phyloP scores from a whole-genome alignment of 1,284 basidiomycete species.

The Puccinia horiana region DNA sequence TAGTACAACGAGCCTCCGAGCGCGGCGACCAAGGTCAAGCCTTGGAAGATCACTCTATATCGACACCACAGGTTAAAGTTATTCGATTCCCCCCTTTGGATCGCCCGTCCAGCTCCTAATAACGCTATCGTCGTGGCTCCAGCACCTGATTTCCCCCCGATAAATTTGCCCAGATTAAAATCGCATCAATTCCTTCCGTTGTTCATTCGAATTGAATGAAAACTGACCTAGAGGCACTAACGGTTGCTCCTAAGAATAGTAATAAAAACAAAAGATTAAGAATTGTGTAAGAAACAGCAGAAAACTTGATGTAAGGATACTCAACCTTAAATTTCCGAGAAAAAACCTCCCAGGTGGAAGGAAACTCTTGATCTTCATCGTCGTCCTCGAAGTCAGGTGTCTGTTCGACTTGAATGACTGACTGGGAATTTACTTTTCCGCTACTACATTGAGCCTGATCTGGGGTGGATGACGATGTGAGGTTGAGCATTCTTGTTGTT shows the following conservation, averaged over 20 bases:
- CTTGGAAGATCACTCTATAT: constrained; percentile 43
- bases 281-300: neutral
- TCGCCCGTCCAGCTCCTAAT: constrained; percentile 23
- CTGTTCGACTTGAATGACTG: neutral
- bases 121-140: constrained; percentile 43
- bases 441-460: too few relatives aligned
- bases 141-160: constrained; percentile 30
- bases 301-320: neutral
- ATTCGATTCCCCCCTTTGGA: constrained; percentile 24
- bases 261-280: neutral
- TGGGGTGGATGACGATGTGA: too few relatives aligned
- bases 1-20: constrained; percentile 45
- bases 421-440: too few relatives aligned
- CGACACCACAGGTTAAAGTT: constrained; percentile 31
- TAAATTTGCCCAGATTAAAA: too few relatives aligned
- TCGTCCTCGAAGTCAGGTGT: constrained; percentile 9
- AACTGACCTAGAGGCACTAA: constrained; percentile 12
- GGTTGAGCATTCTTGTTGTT: too few relatives aligned
- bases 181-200: neutral
- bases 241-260: constrained; percentile 1
- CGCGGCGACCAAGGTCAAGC: constrained; percentile 37
- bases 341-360: constrained; percentile 8
- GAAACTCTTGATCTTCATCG: neutral
- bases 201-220: neutral
- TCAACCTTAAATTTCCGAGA: constrained; percentile 19